Evolutionary conservation across 1,284 basidiomycete species (phyloP).

Genomic region (Heterobasidion irregulare): DNA sequence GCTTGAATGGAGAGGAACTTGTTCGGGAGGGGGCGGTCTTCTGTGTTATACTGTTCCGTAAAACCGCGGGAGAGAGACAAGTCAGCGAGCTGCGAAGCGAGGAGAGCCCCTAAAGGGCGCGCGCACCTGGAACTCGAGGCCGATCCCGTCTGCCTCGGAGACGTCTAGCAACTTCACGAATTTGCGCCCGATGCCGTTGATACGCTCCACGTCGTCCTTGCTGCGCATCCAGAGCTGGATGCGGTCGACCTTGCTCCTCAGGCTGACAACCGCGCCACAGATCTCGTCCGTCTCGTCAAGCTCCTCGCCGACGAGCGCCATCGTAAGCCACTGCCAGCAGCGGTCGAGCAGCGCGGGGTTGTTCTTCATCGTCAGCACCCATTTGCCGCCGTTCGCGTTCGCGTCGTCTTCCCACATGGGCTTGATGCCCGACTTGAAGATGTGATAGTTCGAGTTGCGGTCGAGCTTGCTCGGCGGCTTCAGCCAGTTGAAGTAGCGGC

Average conservation of each 20-base stretch:
- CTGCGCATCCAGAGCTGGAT: slow-evolving; percentile 85
- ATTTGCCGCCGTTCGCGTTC: slow-evolving; percentile 88
- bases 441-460: slow-evolving; percentile 86
- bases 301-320: slow-evolving; percentile 88
- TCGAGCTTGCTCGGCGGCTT: slow-evolving; percentile 85
- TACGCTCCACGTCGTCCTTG: slow-evolving; percentile 75
- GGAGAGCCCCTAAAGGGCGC: not conserved
- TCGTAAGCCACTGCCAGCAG: slow-evolving; percentile 86
- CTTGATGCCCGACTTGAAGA: slow-evolving; percentile 89
- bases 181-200: slow-evolving; percentile 79
- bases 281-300: slow-evolving; percentile 83
- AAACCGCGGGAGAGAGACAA: not conserved
- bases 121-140: slow-evolving; percentile 81
- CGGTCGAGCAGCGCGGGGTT: slow-evolving; percentile 75
- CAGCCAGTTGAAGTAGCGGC: slow-evolving; percentile 92
- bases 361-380: slow-evolving; percentile 88
- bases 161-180: slow-evolving; percentile 77
- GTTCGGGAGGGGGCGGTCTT: slow-evolving; percentile 68
- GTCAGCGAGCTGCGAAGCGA: not conserved
- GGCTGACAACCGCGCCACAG: slow-evolving; percentile 85
- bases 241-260: slow-evolving; percentile 81
- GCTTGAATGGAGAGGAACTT: slow-evolving; percentile 76
- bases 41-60: slow-evolving; percentile 60
- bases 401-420: slow-evolving; percentile 97
- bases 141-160: slow-evolving; percentile 70